Evolutionary conservation across 2,329 filamentous ascomycete genomes (phyloP).

Genomic region (Alternaria atra): DNA sequence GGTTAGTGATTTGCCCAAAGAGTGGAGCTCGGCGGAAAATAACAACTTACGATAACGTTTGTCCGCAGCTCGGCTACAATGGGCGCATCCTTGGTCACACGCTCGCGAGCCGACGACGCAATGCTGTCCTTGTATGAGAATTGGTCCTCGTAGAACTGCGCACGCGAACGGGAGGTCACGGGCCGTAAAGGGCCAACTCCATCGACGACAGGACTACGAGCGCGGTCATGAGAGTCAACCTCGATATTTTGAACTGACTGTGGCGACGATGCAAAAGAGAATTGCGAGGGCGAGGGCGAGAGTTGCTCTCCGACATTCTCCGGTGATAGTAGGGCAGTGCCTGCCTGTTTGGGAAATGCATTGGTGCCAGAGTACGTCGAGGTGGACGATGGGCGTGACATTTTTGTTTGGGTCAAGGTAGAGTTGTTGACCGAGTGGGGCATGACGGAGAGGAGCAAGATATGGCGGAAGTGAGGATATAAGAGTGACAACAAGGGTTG

Average conservation of each 20-base stretch:
- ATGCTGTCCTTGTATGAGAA: constrained; percentile 50
- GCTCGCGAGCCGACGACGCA: constrained; percentile 51
- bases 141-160: constrained; percentile 50
- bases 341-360: constrained; percentile 48
- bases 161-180: constrained; percentile 35
- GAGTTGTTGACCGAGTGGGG: constrained; percentile 48
- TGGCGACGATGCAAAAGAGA: constrained; percentile 49
- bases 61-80: constrained; percentile 59
- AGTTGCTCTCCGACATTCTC: constrained; percentile 39
- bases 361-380: constrained; percentile 45
- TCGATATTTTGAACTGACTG: constrained; percentile 39
- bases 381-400: constrained; percentile 50
- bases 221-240: constrained; percentile 20
- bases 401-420: constrained; percentile 42
- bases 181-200: constrained; percentile 27
- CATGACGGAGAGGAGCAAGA: constrained; percentile 31
- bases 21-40: constrained; percentile 19
- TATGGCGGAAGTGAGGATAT: constrained; percentile 20
- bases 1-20: constrained; percentile 30
- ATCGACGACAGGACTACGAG: constrained; percentile 32
- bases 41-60: constrained; percentile 60
- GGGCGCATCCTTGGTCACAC: constrained; percentile 56
- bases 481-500: constrained; percentile 16
- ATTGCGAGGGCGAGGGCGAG: constrained; percentile 49
- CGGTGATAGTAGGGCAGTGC: constrained; percentile 40